Conservation (phyloP, 2,329 filamentous ascomycete species). For the Alternaria sp. region DNA sequence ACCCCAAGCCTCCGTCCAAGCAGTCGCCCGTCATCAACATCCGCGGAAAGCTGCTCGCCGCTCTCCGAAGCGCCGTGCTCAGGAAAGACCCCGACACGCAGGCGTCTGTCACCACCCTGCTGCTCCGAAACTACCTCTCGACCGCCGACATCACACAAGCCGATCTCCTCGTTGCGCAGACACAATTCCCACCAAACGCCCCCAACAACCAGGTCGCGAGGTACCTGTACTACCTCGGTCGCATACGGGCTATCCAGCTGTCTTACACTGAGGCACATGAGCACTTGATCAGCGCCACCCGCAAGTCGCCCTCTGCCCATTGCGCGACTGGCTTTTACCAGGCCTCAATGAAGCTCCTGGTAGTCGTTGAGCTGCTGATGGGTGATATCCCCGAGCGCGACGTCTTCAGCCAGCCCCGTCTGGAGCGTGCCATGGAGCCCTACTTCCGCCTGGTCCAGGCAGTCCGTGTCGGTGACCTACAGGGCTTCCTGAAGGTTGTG, state of each 20-base stretch:
- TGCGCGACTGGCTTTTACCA: conserved; percentile 95
- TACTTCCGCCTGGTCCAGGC: conserved; percentile 95
- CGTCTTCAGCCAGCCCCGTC: conserved; percentile 85
- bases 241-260: conserved; percentile 94
- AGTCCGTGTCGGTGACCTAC: conserved; percentile 93
- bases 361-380: conserved; percentile 97
- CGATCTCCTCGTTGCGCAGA: conserved; percentile 93
- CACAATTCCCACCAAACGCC: conserved; percentile 90
- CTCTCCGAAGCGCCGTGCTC: conserved; percentile 91
- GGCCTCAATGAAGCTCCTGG: conserved; percentile 92
- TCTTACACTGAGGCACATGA: conserved; percentile 97
- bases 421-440: conserved; percentile 87
- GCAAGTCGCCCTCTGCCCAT: conserved; percentile 89
- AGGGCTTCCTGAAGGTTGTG: conserved; percentile 89
- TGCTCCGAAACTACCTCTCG: conserved; percentile 93
- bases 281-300: conserved; percentile 88
- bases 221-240: conserved; percentile 96
- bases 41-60: conserved; percentile 83
- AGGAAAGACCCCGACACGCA: conserved; percentile 98
- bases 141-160: conserved; percentile 98
- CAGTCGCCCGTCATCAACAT: conserved; percentile 87
- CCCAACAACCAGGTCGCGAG: conserved; percentile 98
- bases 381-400: conserved; percentile 96
- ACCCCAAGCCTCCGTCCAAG: conserved; percentile 85
- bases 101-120: conserved; percentile 90